These are phyloP conservation scores for Tetrapisispora namnaoensis DNA, from an alignment of 805 yeast genomes.

Conservation along the genomic window DNA sequence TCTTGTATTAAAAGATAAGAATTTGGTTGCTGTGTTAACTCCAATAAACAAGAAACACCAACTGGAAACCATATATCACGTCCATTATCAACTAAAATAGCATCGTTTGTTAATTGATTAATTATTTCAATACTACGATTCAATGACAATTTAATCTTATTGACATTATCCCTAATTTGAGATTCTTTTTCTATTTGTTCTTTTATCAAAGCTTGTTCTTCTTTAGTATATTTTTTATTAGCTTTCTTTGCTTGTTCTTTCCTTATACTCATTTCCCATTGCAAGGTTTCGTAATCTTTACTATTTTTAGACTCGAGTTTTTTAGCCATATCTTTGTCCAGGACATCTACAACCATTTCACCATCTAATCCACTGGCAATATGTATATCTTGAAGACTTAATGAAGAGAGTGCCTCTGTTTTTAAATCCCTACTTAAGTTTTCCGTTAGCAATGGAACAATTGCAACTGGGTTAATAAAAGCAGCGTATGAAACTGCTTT, in stretches of 20 bases:
- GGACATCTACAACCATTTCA: slow-evolving; percentile 54
- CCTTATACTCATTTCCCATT: slow-evolving; percentile 84
- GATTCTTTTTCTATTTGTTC: slow-evolving; percentile 58
- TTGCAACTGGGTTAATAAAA: slow-evolving; percentile 49
- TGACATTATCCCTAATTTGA: slow-evolving; percentile 41
- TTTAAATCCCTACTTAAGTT: slow-evolving; percentile 38
- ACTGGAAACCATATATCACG: slow-evolving; percentile 60
- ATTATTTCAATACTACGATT: slow-evolving; percentile 46
- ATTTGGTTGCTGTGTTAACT: slow-evolving; percentile 32
- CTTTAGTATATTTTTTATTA: slow-evolving; percentile 57
- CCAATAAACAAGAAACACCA: slow-evolving; percentile 44
- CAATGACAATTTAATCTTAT: slow-evolving; percentile 29
- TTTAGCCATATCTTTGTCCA: slow-evolving; percentile 37
- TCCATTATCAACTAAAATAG: slow-evolving; percentile 52
- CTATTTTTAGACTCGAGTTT: slow-evolving; percentile 54
- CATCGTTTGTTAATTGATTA: slow-evolving; percentile 41
- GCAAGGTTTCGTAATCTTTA: slow-evolving; percentile 72
- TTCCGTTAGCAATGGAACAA: slow-evolving; percentile 42
- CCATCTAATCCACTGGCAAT: slow-evolving; percentile 70
- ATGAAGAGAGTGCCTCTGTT: slow-evolving; percentile 25
- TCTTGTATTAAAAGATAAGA: slow-evolving; percentile 34
- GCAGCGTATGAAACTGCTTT: slow-evolving; percentile 43
- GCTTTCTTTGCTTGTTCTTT: slow-evolving; percentile 53
- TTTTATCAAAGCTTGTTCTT: slow-evolving; percentile 56
- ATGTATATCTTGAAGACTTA: slow-evolving; percentile 42